Percentiles rank a stretch among this genome's conserved stretches.
Conservation (phyloP, 805 yeast species). For the Yarrowia sp. region DNA sequence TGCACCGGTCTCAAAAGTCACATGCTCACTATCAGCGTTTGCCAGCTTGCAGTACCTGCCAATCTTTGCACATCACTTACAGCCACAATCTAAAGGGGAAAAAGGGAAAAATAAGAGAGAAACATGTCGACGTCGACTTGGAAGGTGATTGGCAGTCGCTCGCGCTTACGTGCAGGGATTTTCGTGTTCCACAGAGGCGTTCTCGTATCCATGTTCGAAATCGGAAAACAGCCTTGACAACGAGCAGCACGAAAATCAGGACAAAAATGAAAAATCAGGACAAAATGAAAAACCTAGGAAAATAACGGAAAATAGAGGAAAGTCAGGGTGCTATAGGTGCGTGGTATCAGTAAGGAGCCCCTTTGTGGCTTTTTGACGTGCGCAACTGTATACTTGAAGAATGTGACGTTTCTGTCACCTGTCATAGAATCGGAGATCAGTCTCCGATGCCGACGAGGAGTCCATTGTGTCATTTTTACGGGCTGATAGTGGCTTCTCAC, state of each 20-base stretch:
- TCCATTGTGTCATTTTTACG: too few species aligned
- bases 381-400: not conserved
- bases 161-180: not conserved
- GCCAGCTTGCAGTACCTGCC: not conserved
- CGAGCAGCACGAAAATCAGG: too few species aligned
- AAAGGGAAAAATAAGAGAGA: not conserved
- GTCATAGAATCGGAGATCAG: not conserved
- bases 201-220: too few species aligned
- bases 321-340: too few species aligned
- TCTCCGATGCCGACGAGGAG: too few species aligned
- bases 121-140: too few species aligned
- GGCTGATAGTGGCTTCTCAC: too few species aligned
- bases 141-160: not conserved
- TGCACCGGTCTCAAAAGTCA: not conserved
- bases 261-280: too few species aligned
- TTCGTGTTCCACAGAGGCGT: not conserved
- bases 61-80: constrained; percentile 3
- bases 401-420: not conserved
- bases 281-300: too few species aligned
- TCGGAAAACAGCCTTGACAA: too few species aligned
- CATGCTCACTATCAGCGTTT: constrained; percentile 2
- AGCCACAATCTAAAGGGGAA: not conserved
- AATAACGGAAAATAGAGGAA: too few species aligned
- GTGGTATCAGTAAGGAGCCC: too few species aligned
- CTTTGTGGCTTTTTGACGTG: not conserved